These are phyloP conservation scores for Phytophthora pluvialis DNA, from an alignment of 352 stramenopile species.

Conservation along the genomic window DNA sequence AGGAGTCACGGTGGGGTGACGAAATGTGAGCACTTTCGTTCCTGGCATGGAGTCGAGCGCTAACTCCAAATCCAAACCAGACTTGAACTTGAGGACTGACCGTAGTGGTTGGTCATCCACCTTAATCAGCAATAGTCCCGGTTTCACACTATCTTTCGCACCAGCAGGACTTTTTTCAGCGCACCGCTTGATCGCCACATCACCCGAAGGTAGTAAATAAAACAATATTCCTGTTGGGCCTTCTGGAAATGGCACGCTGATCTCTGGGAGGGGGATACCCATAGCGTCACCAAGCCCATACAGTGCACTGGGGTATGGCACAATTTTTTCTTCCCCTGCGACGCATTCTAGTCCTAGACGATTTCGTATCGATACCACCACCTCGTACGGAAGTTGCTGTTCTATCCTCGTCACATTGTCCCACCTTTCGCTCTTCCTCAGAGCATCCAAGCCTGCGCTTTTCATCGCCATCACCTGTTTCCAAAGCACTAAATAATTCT, in stretches of 20 bases:
- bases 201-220: conserved; percentile 45
- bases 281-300: conserved; percentile 78
- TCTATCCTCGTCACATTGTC: conserved; percentile 60
- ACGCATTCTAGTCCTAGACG: conserved; percentile 58
- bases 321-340: conserved; percentile 32
- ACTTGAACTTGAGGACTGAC: conserved; percentile 57
- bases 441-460: conserved; percentile 59
- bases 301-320: conserved; percentile 57
- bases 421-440: conserved; percentile 76
- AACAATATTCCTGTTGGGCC: conserved; percentile 74
- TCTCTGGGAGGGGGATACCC: conserved; percentile 82
- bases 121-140: conserved; percentile 75
- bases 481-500: conserved; percentile 81
- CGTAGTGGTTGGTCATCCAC: conserved; percentile 69
- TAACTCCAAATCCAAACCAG: conserved; percentile 57
- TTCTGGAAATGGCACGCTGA: conserved; percentile 72
- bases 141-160: conserved; percentile 71
- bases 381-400: conserved; percentile 72
- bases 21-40: conserved; percentile 78
- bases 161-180: conserved; percentile 61
- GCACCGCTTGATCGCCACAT: conserved; percentile 53
- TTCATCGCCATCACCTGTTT: conserved; percentile 69
- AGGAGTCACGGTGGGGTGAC: conserved; percentile 65
- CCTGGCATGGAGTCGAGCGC: conserved; percentile 59
- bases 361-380: conserved; percentile 84